phyloP scores from a whole-genome alignment of 164 flowering plant species.

The Tetrastigma voinierianum region DNA sequence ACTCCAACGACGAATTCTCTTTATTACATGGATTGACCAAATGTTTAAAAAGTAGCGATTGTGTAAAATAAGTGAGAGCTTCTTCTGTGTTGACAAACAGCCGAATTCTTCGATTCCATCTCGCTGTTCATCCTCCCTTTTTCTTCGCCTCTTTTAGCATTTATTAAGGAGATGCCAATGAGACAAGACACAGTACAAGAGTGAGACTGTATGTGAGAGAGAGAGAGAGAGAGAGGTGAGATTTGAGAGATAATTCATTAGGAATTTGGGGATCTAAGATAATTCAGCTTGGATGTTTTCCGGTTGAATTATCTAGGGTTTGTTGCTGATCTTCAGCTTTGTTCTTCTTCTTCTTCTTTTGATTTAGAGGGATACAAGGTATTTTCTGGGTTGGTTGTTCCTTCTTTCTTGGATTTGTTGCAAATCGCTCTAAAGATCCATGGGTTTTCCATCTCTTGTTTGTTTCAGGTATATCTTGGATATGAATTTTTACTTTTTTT shows the following conservation, averaged over 20 bases:
- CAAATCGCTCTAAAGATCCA: too few relatives aligned
- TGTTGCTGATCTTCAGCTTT: neutral
- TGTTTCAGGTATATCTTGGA: neutral
- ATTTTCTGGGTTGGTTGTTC: neutral
- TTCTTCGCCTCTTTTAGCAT: neutral
- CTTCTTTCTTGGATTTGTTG: neutral
- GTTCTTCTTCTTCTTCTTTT: neutral
- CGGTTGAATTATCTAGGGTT: neutral
- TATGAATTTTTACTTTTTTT: neutral
- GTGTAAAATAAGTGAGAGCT: conserved; percentile 3
- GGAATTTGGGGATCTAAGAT: too few relatives aligned
- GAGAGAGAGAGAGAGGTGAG: neutral
- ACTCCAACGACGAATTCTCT: conserved; percentile 5
- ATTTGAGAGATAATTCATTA: too few relatives aligned
- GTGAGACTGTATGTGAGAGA: neutral
- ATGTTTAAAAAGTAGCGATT: conserved; percentile 23
- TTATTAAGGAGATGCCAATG: neutral
- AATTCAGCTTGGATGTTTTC: neutral
- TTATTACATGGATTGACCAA: conserved; percentile 4
- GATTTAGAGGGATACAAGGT: too few relatives aligned
- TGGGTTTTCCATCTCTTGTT: neutral
- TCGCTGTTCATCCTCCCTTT: neutral
- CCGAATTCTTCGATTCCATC: neutral
- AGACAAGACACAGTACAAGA: neutral
- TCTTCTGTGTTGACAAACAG: neutral